phyloP scores from a whole-genome alignment of 805 yeast genomes.

The Candida insectorum region DNA sequence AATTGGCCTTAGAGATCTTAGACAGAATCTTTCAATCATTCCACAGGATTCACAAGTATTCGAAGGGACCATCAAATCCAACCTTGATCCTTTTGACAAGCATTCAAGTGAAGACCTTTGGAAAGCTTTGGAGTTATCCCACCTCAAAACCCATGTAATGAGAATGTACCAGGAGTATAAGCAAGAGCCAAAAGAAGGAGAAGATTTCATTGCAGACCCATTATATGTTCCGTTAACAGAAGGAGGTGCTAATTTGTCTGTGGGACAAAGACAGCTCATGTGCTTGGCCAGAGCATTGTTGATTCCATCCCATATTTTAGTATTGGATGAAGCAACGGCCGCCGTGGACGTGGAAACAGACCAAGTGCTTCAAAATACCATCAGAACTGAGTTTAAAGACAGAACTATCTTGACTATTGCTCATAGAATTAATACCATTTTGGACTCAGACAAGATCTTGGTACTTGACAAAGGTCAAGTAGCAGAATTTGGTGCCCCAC shows the following conservation, averaged over 20 bases:
- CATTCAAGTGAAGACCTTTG: constrained; percentile 36
- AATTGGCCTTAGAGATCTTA: constrained; percentile 39
- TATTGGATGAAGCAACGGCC: constrained; percentile 83
- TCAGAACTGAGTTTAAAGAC: constrained; percentile 66
- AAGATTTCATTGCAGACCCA: constrained; percentile 6
- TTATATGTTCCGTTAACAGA: constrained; percentile 30
- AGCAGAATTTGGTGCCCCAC: constrained; percentile 73
- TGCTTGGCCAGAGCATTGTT: constrained; percentile 76
- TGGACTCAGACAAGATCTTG: constrained; percentile 73
- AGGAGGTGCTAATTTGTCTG: constrained; percentile 46
- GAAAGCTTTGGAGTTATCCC: constrained; percentile 40
- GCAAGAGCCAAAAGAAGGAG: constrained; percentile 25
- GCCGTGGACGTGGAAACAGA: constrained; percentile 86
- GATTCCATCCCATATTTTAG: constrained; percentile 54
- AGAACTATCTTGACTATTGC: constrained; percentile 82
- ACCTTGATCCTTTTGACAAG: constrained; percentile 38
- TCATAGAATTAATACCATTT: constrained; percentile 75
- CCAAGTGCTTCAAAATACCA: constrained; percentile 70
- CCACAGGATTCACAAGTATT: constrained; percentile 46
- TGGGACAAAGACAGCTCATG: constrained; percentile 56
- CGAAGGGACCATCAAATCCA: constrained; percentile 38
- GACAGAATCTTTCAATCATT: constrained; percentile 38
- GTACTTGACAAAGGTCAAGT: constrained; percentile 73
- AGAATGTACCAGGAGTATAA: constrained; percentile 30
- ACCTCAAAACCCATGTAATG: constrained; percentile 36